Conservation (phyloP, 306 rosid genomes). For the Cicer yamashitae region DNA sequence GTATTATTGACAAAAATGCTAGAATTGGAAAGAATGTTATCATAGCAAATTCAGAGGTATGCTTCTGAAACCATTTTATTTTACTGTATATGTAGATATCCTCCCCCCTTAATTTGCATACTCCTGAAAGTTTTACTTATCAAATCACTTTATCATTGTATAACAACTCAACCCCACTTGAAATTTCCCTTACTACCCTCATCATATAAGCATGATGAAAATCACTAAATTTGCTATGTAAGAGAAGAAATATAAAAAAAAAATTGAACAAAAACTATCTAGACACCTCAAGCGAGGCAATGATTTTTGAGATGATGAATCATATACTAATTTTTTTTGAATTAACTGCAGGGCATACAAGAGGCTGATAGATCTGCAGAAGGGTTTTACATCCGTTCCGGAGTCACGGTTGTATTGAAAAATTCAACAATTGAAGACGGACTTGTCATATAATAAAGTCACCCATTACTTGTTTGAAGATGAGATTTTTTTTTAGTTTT, state of each 20-base stretch:
- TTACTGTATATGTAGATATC: not conserved
- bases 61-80: slow-evolving; percentile 19
- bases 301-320: slow-evolving; percentile 25
- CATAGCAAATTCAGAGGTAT: slow-evolving; percentile 82
- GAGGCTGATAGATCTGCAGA: slow-evolving; percentile 90
- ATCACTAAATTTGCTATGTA: not conserved
- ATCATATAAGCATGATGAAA: not conserved
- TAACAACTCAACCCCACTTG: not conserved
- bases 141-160: slow-evolving; percentile 11
- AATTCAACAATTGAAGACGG: slow-evolving; percentile 75
- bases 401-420: slow-evolving; percentile 70
- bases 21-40: slow-evolving; percentile 83
- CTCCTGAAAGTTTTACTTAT: not conserved
- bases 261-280: too few relatives aligned
- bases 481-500: slow-evolving; percentile 23
- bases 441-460: slow-evolving; percentile 53
- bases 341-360: slow-evolving; percentile 76
- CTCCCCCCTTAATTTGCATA: not conserved
- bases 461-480: slow-evolving; percentile 33
- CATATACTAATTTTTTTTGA: slow-evolving; percentile 23
- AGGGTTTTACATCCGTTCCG: slow-evolving; percentile 93
- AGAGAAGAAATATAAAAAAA: not conserved
- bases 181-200: not conserved
- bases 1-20: slow-evolving; percentile 94
- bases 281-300: not conserved